phyloP scores from a whole-genome alignment of 2,329 filamentous ascomycete genomes.

The Xylaria sp. region DNA sequence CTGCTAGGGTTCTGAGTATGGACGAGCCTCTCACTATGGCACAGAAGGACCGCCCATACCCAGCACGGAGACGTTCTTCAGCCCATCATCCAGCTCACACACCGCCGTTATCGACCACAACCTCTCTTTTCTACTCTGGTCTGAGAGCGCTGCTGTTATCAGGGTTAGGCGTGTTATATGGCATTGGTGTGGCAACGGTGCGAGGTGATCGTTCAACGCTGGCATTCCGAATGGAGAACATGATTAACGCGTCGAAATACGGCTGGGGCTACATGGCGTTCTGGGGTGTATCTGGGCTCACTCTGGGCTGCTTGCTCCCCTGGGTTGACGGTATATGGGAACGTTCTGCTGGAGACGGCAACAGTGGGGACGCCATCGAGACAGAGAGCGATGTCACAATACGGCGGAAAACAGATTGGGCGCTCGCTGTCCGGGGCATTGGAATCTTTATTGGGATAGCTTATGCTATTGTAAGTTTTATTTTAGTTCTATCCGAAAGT shows the following conservation, averaged over 20 bases:
- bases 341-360: conserved; percentile 54
- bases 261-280: conserved; percentile 77
- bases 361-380: conserved; percentile 44
- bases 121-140: conserved; percentile 61
- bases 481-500: background rate
- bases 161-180: conserved; percentile 83
- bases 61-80: conserved; percentile 53
- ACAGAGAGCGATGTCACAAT: conserved; percentile 45
- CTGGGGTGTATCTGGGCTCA: conserved; percentile 85
- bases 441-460: conserved; percentile 71
- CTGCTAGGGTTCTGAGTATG: conserved; percentile 58
- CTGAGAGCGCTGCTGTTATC: conserved; percentile 76
- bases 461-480: conserved; percentile 69
- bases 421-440: conserved; percentile 67
- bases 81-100: conserved; percentile 46
- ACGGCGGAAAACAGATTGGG: conserved; percentile 69
- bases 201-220: conserved; percentile 72
- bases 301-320: conserved; percentile 82
- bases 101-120: conserved; percentile 46
- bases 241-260: conserved; percentile 55
- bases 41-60: conserved; percentile 48
- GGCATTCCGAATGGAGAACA: conserved; percentile 66
- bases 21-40: conserved; percentile 45
- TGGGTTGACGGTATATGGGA: conserved; percentile 85
- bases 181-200: conserved; percentile 81